phyloP scores from a whole-genome alignment of 345 rosid genomes.

The Schrenkiella parvula region DNA sequence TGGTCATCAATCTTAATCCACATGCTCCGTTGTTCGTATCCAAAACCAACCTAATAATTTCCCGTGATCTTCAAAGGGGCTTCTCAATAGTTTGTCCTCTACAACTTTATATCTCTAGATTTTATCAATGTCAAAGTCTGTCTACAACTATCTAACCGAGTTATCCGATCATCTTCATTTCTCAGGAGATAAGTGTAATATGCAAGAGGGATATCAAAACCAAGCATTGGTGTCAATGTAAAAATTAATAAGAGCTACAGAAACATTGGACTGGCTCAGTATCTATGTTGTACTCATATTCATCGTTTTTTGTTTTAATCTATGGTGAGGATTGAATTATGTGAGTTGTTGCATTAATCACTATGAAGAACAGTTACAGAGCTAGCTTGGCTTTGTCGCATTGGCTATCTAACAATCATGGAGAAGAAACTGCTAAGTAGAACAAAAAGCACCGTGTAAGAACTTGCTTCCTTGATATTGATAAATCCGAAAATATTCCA shows the following conservation, averaged over 20 bases:
- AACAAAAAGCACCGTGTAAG: neutral
- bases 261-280: conserved; percentile 19
- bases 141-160: neutral
- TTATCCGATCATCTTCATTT: neutral
- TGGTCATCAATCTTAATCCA: neutral
- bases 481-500: too few species aligned
- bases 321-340: neutral
- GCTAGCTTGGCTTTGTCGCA: neutral
- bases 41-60: neutral
- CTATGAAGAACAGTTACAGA: conserved; percentile 1
- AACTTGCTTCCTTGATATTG: too few species aligned
- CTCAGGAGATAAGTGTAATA: neutral
- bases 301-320: neutral
- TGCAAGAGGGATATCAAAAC: conserved; percentile 5
- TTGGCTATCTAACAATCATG: too few species aligned
- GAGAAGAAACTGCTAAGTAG: neutral
- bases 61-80: neutral
- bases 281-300: conserved; percentile 6
- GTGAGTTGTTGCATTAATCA: conserved; percentile 10
- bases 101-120: neutral
- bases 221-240: conserved; percentile 16
- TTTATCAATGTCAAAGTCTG: neutral
- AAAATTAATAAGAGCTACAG: conserved; percentile 17
- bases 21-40: neutral
- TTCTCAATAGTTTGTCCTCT: neutral